Evolutionary conservation across 257 asterid genomes (phyloP).

Genomic region (Plantago ovata): DNA sequence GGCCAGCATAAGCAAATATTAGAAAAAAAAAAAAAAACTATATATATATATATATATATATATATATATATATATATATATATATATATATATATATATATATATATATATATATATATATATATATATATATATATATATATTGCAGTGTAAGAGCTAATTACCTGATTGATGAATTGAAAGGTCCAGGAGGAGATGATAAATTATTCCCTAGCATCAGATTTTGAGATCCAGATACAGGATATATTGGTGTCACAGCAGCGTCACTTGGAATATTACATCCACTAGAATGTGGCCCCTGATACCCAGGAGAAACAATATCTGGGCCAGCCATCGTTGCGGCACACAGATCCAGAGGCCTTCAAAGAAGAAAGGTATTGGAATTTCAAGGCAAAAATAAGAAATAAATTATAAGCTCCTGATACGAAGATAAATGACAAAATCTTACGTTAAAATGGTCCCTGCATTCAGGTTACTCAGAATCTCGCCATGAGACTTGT

Average conservation of each 20-base stretch:
- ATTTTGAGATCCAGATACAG: constrained; percentile 59
- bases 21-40: no score
- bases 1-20: constrained; percentile 4
- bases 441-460: constrained; percentile 72
- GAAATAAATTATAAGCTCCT: constrained; percentile 14
- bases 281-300: constrained; percentile 60
- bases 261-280: constrained; percentile 54
- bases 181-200: constrained; percentile 55
- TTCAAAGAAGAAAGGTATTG: constrained; percentile 31
- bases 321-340: constrained; percentile 55
- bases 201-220: constrained; percentile 56
- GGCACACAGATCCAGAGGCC: constrained; percentile 90
- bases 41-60: no score
- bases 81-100: no score
- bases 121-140: no score
- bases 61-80: no score
- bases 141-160: constrained; percentile 18
- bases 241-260: constrained; percentile 39
- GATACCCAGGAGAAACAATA: constrained; percentile 56
- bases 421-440: constrained; percentile 11
- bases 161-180: constrained; percentile 67
- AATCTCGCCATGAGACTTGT: constrained; percentile 71
- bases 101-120: no score
- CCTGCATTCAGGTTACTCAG: constrained; percentile 78
- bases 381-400: constrained; percentile 14